These are phyloP conservation scores for Lactifluus pinguis DNA, from an alignment of 768 basidiomycete genomes.

Conservation along the genomic window DNA sequence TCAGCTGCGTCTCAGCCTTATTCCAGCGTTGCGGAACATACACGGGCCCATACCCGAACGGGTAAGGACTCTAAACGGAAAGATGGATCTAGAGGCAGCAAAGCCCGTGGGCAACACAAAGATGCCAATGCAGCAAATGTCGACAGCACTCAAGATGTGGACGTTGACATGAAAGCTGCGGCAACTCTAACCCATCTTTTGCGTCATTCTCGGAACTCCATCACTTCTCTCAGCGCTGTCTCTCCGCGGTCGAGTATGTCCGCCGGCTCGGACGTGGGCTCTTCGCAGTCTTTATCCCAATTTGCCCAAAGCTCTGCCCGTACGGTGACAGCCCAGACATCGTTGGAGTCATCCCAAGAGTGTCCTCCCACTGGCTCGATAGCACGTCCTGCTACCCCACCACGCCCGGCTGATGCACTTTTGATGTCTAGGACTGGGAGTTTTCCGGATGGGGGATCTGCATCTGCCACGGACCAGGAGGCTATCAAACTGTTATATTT, in stretches of 20 bases:
- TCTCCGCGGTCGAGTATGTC: slow-evolving; percentile 66
- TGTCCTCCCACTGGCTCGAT: slow-evolving; percentile 28
- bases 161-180: slow-evolving; percentile 76
- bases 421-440: slow-evolving; percentile 17
- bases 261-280: slow-evolving; percentile 58
- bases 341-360: slow-evolving; percentile 33
- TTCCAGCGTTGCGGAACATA: slow-evolving; percentile 18
- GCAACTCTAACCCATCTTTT: slow-evolving; percentile 69
- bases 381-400: slow-evolving; percentile 30
- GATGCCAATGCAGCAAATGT: slow-evolving; percentile 4
- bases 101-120: background rate
- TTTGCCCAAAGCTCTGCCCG: slow-evolving; percentile 62
- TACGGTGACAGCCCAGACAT: slow-evolving; percentile 34
- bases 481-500: slow-evolving; percentile 82
- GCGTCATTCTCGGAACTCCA: slow-evolving; percentile 54
- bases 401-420: slow-evolving; percentile 23
- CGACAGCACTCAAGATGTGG: slow-evolving; percentile 38
- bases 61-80: slow-evolving; percentile 12
- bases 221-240: slow-evolving; percentile 40
- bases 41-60: slow-evolving; percentile 15
- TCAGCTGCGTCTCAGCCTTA: slow-evolving; percentile 6
- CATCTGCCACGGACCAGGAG: slow-evolving; percentile 52
- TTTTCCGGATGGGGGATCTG: slow-evolving; percentile 24
- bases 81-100: background rate
- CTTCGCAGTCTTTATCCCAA: slow-evolving; percentile 51